Base-by-base conservation (phyloP, 306 rosid species). In the Cicer chorassanicum region DNA sequence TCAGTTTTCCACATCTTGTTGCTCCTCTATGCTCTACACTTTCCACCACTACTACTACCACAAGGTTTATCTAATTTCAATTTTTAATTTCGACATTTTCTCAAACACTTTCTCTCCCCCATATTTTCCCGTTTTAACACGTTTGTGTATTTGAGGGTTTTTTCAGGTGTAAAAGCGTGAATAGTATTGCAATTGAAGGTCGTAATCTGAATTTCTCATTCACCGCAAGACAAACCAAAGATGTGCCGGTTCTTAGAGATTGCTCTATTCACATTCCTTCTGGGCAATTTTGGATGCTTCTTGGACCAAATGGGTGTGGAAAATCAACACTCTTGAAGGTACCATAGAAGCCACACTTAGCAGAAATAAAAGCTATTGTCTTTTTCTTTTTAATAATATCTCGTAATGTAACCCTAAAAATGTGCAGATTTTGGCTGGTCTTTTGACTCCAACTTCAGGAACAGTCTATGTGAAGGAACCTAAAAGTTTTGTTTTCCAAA, bases 261-360 rank as follows among this genome's bases (percentile, higher is more conserved):
- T 91, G 97, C 55, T 83, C 97, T 1, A 57, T 91, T 77, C 85
- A 86, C 75, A 86, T 91, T 78, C 97, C 97, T 78, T 83, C 87
- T 18, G 95, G 95, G 9, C 89, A 91, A 76, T 91, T 91, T 53
- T 91, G 97, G 97, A 91, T 89, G 97, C 95, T 91, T 76, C 95
- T 91, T 76, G 97, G 97, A 68, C 92, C 97, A 67, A 91, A 91
- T 71, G 97, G 97, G 41, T 89, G 95, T 5, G 95, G 97, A 34
- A 91, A 91, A 87, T 91, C 97, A 68, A 91, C 97, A 76, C 94
- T 89, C 78, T 76, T 91, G 86, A 91, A 91, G 92, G 97, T 91
- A 81, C 53, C 5, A 18, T 61, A 2, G 9, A 16, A 80, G 4
- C 36, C 5, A 65, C 44, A 6, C 10, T 8, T 45, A 9, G 45